Conservation (phyloP, 371 early-diverging fungal species). For the Mucor saturninus region DNA sequence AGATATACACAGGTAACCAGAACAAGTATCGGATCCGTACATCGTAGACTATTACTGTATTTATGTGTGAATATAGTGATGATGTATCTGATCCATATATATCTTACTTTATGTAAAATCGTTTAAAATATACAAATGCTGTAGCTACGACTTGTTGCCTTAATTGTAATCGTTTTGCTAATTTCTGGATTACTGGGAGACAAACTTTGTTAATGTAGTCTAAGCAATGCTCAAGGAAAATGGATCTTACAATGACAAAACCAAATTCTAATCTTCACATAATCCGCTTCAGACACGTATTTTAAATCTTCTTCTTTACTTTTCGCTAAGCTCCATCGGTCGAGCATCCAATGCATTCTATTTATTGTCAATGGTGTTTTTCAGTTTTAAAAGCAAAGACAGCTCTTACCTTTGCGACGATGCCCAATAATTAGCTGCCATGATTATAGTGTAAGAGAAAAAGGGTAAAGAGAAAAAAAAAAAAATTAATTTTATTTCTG, state of each 20-base stretch:
- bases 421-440: conserved; percentile 82
- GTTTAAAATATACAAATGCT: conserved; percentile 85
- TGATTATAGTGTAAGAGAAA: conserved; percentile 24
- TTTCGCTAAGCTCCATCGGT: conserved; percentile 56
- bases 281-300: conserved; percentile 59
- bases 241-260: conserved; percentile 62
- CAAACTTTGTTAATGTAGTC: neutral
- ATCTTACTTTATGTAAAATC: conserved; percentile 84
- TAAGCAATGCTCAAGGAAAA: neutral
- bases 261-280: conserved; percentile 70
- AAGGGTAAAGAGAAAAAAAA: neutral
- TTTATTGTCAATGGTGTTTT: neutral
- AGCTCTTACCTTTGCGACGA: conserved; percentile 67
- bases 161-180: conserved; percentile 75
- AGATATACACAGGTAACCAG: conserved; percentile 83
- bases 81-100: neutral
- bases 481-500: neutral
- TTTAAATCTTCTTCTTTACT: conserved; percentile 65
- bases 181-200: conserved; percentile 70
- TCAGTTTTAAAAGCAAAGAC: neutral
- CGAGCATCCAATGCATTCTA: conserved; percentile 73
- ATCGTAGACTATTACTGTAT: conserved; percentile 68
- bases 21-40: conserved; percentile 80
- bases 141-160: conserved; percentile 88
- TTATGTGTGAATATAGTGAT: neutral